phyloP scores from a whole-genome alignment of 108 stramenopile genomes.

The Nitzschia sp. region DNA sequence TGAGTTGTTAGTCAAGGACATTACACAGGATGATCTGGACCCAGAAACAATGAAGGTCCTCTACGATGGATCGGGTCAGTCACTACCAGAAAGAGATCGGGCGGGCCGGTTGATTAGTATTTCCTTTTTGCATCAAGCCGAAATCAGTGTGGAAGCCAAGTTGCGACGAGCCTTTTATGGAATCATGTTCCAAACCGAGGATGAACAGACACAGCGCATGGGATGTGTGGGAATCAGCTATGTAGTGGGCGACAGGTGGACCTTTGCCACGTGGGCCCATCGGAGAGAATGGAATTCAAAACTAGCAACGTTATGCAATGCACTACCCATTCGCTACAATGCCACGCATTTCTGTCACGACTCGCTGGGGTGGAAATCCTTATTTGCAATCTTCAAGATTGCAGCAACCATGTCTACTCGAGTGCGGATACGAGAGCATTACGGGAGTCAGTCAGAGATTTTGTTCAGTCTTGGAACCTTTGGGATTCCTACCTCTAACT shows the following conservation, averaged over 20 bases:
- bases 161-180: neutral
- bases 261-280: neutral
- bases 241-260: too few relatives aligned
- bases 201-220: slow-evolving; percentile 6
- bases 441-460: too few relatives aligned
- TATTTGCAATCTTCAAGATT: too few relatives aligned
- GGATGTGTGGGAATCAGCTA: slow-evolving; percentile 12
- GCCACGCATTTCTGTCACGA: slow-evolving; percentile 13
- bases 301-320: neutral
- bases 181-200: slow-evolving; percentile 4
- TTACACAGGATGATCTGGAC: slow-evolving; percentile 25
- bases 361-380: neutral
- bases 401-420: neutral
- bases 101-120: slow-evolving; percentile 14
- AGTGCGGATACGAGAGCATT: neutral
- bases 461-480: slow-evolving; percentile 3
- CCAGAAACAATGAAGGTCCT: slow-evolving; percentile 22
- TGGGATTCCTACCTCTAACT: slow-evolving; percentile 6
- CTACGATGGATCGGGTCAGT: neutral
- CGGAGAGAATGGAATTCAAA: too few relatives aligned
- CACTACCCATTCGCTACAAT: neutral
- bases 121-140: neutral
- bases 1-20: slow-evolving; percentile 25
- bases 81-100: slow-evolving; percentile 3
- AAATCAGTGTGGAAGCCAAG: neutral